Percentiles rank a stretch among this genome's conserved stretches.
These are phyloP conservation scores for Trichaptum fuscoviolaceum DNA, from an alignment of 768 basidiomycete species.

Conservation along the genomic window DNA sequence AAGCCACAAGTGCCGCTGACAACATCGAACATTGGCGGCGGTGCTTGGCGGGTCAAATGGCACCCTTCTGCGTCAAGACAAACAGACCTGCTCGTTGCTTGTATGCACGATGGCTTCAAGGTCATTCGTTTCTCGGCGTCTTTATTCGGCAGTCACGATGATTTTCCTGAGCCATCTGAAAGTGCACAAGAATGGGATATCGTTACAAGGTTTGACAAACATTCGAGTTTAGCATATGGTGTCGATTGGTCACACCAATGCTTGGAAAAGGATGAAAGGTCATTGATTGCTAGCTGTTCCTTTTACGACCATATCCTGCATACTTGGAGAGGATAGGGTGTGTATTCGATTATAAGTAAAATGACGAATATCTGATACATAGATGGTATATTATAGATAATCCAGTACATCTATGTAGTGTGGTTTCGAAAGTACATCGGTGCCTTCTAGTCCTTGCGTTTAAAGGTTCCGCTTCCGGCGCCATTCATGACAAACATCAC, in stretches of 20 bases:
- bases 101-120: conserved; percentile 98
- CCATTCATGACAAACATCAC: conserved; percentile 62
- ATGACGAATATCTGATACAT: too few species aligned
- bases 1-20: conserved; percentile 53
- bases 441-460: conserved; percentile 20
- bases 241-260: conserved; percentile 75
- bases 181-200: conserved; percentile 29
- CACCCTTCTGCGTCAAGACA: conserved; percentile 69
- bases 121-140: conserved; percentile 47
- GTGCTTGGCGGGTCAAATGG: conserved; percentile 96
- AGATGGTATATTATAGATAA: too few species aligned
- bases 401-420: conserved; percentile 1
- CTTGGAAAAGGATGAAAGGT: conserved; percentile 22
- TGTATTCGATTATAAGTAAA: not conserved
- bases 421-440: conserved; percentile 9
- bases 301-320: conserved; percentile 90
- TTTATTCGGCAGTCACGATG: conserved; percentile 10
- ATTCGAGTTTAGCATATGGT: conserved; percentile 85
- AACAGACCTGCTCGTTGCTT: conserved; percentile 81
- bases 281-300: conserved; percentile 80
- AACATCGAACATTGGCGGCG: conserved; percentile 74
- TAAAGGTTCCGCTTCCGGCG: conserved; percentile 50
- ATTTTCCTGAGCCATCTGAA: conserved; percentile 10
- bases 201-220: conserved; percentile 61
- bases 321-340: conserved; percentile 65